Evolutionary conservation across 306 rosid genomes (phyloP).

Genomic region (Potentilla sterilis): DNA sequence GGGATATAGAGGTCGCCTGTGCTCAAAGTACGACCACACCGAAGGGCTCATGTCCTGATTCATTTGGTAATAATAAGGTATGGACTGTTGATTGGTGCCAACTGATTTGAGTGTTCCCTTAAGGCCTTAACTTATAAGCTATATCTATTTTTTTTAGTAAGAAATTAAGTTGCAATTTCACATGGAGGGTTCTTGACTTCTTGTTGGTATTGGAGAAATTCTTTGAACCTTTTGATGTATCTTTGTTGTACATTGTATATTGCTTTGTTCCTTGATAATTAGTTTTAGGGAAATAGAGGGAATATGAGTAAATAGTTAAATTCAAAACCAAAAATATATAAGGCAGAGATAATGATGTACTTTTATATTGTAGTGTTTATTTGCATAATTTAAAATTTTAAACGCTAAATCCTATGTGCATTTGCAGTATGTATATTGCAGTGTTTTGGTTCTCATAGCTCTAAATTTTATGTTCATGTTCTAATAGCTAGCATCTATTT

Average conservation of each 20-base stretch:
- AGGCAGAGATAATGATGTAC: neutral
- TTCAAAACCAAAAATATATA: neutral
- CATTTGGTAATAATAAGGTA: slow-evolving; percentile 63
- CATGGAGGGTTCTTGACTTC: neutral
- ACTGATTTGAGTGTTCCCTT: neutral
- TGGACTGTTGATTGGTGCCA: slow-evolving; percentile 8
- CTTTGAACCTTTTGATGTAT: neutral
- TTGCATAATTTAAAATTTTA: too few relatives aligned
- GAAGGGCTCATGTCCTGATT: slow-evolving; percentile 56
- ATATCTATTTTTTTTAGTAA: neutral
- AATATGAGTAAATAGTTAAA: neutral
- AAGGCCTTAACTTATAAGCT: neutral
- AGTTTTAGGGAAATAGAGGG: neutral
- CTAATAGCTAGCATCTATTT: neutral
- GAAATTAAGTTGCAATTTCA: neutral
- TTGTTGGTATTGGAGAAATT: neutral
- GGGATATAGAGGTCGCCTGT: slow-evolving; percentile 52
- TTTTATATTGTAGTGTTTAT: neutral
- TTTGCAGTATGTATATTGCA: neutral
- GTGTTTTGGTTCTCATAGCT: neutral
- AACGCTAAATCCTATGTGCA: too few relatives aligned
- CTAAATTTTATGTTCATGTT: neutral
- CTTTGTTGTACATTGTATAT: neutral
- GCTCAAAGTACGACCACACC: slow-evolving; percentile 44
- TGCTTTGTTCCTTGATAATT: neutral